phyloP scores from a whole-genome alignment of 768 basidiomycete species.

The Lyophyllum semitale region DNA sequence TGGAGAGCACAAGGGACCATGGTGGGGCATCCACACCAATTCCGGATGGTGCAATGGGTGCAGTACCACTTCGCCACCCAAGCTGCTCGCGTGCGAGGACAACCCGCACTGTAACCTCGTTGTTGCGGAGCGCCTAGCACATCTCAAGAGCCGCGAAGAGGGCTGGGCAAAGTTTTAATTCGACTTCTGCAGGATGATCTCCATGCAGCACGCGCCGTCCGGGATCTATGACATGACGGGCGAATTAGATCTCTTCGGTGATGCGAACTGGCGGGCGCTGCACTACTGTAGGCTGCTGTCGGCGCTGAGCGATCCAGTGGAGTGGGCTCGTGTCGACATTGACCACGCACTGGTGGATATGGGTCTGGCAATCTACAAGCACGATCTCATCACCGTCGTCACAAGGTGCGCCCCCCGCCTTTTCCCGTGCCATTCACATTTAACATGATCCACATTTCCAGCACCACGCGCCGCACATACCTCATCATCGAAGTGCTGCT shows the following conservation, averaged over 20 bases:
- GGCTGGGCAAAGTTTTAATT: slow-evolving; percentile 31
- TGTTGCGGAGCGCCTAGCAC: slow-evolving; percentile 23
- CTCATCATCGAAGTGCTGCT: no score
- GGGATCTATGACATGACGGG: slow-evolving; percentile 46
- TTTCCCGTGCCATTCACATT: no score
- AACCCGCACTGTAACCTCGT: slow-evolving; percentile 20
- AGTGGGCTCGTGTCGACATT: slow-evolving; percentile 31
- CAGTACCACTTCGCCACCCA: slow-evolving; percentile 33
- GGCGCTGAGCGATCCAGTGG: slow-evolving; percentile 18
- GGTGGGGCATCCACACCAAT: no score
- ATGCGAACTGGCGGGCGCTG: slow-evolving; percentile 22
- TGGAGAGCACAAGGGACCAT: no score
- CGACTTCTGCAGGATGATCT: slow-evolving; percentile 25
- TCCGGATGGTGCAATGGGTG: no score
- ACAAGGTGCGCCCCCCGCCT: slow-evolving; percentile 43
- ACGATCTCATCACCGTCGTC: slow-evolving; percentile 43
- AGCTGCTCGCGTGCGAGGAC: slow-evolving; percentile 27
- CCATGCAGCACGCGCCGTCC: slow-evolving; percentile 29
- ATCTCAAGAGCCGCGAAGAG: slow-evolving; percentile 25
- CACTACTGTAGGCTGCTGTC: slow-evolving; percentile 35
- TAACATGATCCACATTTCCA: no score
- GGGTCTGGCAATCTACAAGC: slow-evolving; percentile 42
- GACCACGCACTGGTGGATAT: slow-evolving; percentile 39
- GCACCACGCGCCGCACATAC: no score
- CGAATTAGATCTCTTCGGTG: slow-evolving; percentile 39